phyloP scores from a whole-genome alignment of 1,139 yeast species.

The Hemisphaericaspora lyxosophila region DNA sequence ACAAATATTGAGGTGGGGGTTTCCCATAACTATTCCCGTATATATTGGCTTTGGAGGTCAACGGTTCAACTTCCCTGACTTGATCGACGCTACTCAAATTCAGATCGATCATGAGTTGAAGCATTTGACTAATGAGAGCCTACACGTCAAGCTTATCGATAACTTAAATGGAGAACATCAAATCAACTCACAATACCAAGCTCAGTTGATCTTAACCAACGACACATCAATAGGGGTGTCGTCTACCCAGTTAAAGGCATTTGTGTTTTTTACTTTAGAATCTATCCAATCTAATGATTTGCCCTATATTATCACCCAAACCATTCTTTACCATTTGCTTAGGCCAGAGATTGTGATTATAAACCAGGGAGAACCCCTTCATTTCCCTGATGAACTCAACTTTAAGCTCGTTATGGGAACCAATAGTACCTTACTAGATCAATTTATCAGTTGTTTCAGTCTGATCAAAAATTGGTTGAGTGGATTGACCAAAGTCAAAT shows the following conservation, averaged over 20 bases:
- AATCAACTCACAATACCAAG: constrained; percentile 7
- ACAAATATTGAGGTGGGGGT: too few species aligned
- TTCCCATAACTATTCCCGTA: constrained; percentile 25
- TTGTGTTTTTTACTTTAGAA: constrained; percentile 27
- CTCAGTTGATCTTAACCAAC: constrained; percentile 28
- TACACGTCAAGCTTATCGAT: constrained; percentile 21
- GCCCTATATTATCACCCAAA: constrained; percentile 40
- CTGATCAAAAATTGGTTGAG: too few species aligned
- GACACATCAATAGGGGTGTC: constrained; percentile 40
- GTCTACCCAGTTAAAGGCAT: constrained; percentile 40
- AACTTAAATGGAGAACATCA: constrained; percentile 8
- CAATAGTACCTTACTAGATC: too few species aligned
- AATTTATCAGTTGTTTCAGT: too few species aligned
- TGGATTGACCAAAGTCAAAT: too few species aligned
- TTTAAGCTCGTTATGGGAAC: background rate
- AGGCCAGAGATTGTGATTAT: constrained; percentile 8
- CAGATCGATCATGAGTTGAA: constrained; percentile 34
- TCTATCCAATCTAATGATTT: constrained; percentile 41
- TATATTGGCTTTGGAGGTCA: constrained; percentile 34
- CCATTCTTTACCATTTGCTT: constrained; percentile 27
- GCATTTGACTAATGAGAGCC: constrained; percentile 11
- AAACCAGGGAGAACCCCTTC: too few species aligned
- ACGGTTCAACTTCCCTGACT: constrained; percentile 49
- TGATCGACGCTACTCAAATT: constrained; percentile 40
- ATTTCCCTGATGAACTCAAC: constrained; percentile 1